Evolutionary conservation across 1,139 yeast genomes (phyloP).

Genomic region (Hyphopichia wangnamkhiaoensis): DNA sequence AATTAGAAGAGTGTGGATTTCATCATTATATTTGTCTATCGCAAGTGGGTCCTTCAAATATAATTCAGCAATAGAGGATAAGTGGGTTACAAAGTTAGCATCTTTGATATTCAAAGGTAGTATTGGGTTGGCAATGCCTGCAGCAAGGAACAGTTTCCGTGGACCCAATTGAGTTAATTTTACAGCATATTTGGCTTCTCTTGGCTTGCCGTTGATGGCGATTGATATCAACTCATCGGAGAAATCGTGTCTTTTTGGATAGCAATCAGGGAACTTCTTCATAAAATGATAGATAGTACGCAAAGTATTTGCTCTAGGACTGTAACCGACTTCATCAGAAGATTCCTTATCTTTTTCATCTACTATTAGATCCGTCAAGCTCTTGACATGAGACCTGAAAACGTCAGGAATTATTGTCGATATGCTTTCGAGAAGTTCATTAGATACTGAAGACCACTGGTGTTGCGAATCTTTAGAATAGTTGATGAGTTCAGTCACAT

Average conservation of each 20-base stretch:
- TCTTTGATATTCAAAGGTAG: conserved; percentile 51
- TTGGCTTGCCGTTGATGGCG: conserved; percentile 55
- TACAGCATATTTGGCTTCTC: conserved; percentile 67
- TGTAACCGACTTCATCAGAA: conserved; percentile 4
- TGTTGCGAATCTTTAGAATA: conserved; percentile 39
- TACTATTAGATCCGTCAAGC: conserved; percentile 46
- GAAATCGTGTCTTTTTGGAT: conserved; percentile 38
- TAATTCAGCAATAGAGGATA: conserved; percentile 64
- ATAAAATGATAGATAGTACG: conserved; percentile 65
- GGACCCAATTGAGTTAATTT: conserved; percentile 55
- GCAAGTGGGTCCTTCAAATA: conserved; percentile 52
- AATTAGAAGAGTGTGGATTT: conserved; percentile 60
- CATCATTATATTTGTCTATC: conserved; percentile 56
- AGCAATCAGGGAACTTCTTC: conserved; percentile 44
- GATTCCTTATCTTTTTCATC: conserved; percentile 7
- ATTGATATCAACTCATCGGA: conserved; percentile 42
- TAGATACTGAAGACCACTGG: conserved; percentile 39
- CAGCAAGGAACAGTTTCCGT: conserved; percentile 39
- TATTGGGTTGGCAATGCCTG: conserved; percentile 40
- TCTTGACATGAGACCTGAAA: conserved; percentile 58
- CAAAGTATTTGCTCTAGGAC: conserved; percentile 28
- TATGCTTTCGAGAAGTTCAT: conserved; percentile 57
- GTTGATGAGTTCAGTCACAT: conserved; percentile 55
- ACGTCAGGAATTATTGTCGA: conserved; percentile 66
- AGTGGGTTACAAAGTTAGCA: conserved; percentile 50